Conservation (phyloP, 257 asterid species). For the Jaltomata sinuosa region DNA sequence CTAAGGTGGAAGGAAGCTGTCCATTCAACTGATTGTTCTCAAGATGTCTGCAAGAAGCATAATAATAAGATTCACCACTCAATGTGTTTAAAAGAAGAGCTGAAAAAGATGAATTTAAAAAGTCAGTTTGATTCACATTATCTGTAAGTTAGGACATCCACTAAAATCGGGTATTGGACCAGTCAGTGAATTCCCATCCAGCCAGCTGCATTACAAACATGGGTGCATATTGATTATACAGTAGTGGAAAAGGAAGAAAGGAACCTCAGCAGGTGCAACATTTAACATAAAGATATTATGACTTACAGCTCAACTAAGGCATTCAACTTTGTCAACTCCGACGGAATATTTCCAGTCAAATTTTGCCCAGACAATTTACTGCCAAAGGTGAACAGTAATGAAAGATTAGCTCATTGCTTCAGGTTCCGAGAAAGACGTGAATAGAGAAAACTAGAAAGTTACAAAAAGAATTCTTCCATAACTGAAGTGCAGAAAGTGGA, state of each 20-base stretch:
- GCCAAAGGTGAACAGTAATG: slow-evolving; percentile 7
- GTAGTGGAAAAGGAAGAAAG: background rate
- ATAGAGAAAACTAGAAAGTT: slow-evolving; percentile 2
- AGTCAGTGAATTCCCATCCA: slow-evolving; percentile 67
- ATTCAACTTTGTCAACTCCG: slow-evolving; percentile 48
- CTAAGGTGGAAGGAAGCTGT: slow-evolving; percentile 65
- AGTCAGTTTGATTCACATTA: slow-evolving; percentile 31
- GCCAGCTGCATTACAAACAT: slow-evolving; percentile 64
- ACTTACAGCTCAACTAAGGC: slow-evolving; percentile 74
- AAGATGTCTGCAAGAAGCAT: slow-evolving; percentile 56
- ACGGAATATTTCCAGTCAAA: slow-evolving; percentile 56
- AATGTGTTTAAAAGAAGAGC: background rate
- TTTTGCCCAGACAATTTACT: slow-evolving; percentile 73
- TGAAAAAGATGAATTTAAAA: background rate
- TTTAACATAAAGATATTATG: background rate
- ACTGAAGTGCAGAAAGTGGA: background rate
- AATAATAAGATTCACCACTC: slow-evolving; percentile 5
- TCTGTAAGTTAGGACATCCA: slow-evolving; percentile 72
- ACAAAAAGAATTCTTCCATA: background rate
- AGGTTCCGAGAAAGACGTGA: background rate
- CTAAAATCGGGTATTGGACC: slow-evolving; percentile 92
- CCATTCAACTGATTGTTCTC: slow-evolving; percentile 75
- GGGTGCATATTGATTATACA: background rate
- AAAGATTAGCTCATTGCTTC: background rate
- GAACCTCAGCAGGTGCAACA: background rate